phyloP scores from a whole-genome alignment of 768 basidiomycete species.

The Wakefieldia striispora region DNA sequence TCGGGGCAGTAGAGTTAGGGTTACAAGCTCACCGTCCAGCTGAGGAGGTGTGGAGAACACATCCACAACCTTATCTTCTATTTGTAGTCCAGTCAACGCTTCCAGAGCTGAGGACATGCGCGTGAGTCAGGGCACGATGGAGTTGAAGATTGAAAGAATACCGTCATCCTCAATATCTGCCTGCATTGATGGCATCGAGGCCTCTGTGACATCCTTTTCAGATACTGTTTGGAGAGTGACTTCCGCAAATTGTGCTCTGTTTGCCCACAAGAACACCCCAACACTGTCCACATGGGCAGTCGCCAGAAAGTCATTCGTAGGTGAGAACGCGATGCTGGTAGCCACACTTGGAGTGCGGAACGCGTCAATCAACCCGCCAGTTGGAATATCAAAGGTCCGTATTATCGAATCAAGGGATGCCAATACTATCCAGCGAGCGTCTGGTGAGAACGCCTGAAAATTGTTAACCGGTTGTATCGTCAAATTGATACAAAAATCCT shows the following conservation, averaged over 20 bases:
- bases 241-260: constrained; percentile 90
- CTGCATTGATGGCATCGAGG: constrained; percentile 80
- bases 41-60: constrained; percentile 86
- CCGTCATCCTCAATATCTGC: constrained; percentile 79
- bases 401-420: constrained; percentile 90
- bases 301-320: constrained; percentile 93
- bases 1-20: constrained; percentile 87
- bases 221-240: constrained; percentile 77
- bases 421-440: constrained; percentile 90
- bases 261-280: constrained; percentile 97
- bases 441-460: constrained; percentile 84
- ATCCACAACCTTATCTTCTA: constrained; percentile 60
- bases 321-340: constrained; percentile 89
- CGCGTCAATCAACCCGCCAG: constrained; percentile 87
- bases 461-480: constrained; percentile 1
- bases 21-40: constrained; percentile 87
- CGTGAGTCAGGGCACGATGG: constrained; percentile 5
- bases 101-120: constrained; percentile 53
- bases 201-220: constrained; percentile 70
- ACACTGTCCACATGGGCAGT: constrained; percentile 93
- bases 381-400: constrained; percentile 94
- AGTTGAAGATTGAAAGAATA: constrained; percentile 31
- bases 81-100: constrained; percentile 60
- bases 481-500: constrained; percentile 25
- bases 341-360: constrained; percentile 87